These are phyloP conservation scores for Aspergillus hancockii DNA, from an alignment of 495 filamentous ascomycete species.

Conservation along the genomic window DNA sequence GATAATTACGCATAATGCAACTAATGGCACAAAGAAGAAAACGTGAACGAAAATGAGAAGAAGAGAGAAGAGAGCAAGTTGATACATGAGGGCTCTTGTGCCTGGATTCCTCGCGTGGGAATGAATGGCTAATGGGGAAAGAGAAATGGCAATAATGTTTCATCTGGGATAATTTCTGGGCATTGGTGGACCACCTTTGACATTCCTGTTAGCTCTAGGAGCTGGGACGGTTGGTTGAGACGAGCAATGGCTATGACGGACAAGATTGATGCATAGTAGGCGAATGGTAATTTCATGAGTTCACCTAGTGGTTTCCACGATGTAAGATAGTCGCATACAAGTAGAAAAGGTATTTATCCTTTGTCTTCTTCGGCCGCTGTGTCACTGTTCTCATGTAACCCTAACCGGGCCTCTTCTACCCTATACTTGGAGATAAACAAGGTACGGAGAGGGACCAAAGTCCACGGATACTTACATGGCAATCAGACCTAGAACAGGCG, in stretches of 20 bases:
- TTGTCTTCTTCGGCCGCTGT: background rate
- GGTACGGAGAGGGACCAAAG: no score
- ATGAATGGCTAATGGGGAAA: background rate
- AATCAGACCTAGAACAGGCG: no score
- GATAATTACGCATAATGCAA: constrained; percentile 10
- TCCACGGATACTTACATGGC: no score
- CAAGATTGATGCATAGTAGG: constrained; percentile 1
- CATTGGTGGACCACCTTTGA: background rate
- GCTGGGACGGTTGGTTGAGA: background rate
- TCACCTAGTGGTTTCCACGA: no score
- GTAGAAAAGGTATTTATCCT: background rate
- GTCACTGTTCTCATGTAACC: no score
- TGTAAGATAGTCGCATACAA: no score
- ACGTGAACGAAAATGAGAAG: background rate
- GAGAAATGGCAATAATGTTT: background rate
- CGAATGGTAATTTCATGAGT: background rate
- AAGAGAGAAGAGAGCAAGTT: background rate
- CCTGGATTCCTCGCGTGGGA: background rate
- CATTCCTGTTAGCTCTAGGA: background rate
- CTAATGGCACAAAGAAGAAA: constrained; percentile 7
- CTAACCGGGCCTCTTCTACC: no score
- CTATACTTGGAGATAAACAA: no score
- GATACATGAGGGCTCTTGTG: background rate
- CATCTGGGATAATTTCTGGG: background rate
- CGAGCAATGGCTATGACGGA: constrained; percentile 3